Percentiles rank a stretch among this genome's conserved stretches.
Evolutionary conservation across 257 asterid species (phyloP).

Genomic region (Plantago major): DNA sequence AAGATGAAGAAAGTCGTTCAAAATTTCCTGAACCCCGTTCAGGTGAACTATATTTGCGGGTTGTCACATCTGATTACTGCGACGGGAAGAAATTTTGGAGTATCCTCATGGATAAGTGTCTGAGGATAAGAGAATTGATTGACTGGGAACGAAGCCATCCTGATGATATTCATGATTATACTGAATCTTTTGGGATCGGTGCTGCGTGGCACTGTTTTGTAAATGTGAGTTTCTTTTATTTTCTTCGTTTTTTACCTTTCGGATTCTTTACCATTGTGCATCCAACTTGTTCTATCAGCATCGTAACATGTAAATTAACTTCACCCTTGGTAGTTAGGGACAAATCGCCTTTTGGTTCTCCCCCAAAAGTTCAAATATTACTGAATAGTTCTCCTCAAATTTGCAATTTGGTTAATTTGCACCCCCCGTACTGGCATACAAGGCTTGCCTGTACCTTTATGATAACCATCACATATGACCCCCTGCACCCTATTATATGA

Average conservation of each 20-base stretch:
- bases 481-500: too few species aligned
- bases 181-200: slow-evolving; percentile 63
- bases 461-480: too few species aligned
- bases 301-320: neutral
- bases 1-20: slow-evolving; percentile 37
- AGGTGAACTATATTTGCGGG: slow-evolving; percentile 58
- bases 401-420: too few species aligned
- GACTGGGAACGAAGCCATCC: slow-evolving; percentile 98
- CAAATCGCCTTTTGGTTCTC: neutral
- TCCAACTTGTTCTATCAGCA: slow-evolving; percentile 7
- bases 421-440: too few species aligned
- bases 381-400: too few species aligned
- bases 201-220: slow-evolving; percentile 61
- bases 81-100: slow-evolving; percentile 68
- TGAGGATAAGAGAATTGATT: slow-evolving; percentile 51
- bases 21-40: slow-evolving; percentile 37
- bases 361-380: too few species aligned
- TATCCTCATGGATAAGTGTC: slow-evolving; percentile 49
- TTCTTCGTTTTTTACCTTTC: neutral
- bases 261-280: slow-evolving; percentile 14
- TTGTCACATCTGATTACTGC: slow-evolving; percentile 62
- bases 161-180: slow-evolving; percentile 61
- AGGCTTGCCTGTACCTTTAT: too few species aligned
- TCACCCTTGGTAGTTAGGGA: neutral
- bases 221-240: slow-evolving; percentile 45